These are phyloP conservation scores for Aspergillus terreus DNA, from an alignment of 2,329 filamentous ascomycete genomes.

Conservation along the genomic window DNA sequence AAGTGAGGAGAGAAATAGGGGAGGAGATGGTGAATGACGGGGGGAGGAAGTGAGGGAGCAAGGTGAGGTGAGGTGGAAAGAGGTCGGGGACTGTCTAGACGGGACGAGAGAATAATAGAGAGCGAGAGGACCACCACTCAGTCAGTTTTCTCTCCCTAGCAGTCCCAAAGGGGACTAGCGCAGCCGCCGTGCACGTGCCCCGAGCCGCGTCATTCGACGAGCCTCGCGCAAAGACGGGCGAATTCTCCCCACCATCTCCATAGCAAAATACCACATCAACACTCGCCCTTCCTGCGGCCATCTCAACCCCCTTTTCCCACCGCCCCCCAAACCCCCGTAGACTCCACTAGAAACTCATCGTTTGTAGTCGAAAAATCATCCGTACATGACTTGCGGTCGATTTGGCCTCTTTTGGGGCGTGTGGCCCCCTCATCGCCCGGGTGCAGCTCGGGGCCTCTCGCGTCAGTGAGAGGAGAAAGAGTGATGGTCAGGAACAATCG, in stretches of 20 bases:
- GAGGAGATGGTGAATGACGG: not conserved
- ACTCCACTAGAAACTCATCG: not conserved
- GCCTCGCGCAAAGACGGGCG: not conserved
- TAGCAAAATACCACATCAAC: not conserved
- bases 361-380: not conserved
- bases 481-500: slow-evolving; percentile 4
- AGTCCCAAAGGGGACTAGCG: slow-evolving; percentile 6
- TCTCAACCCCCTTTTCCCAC: not conserved
- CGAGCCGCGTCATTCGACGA: slow-evolving; percentile 4
- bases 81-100: not conserved
- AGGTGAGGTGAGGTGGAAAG: not conserved
- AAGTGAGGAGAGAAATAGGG: not conserved
- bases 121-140: not conserved
- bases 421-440: no score
- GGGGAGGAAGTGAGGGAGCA: not conserved
- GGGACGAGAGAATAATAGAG: not conserved
- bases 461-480: slow-evolving; percentile 2
- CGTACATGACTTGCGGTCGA: not conserved
- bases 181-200: slow-evolving; percentile 3
- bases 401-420: not conserved
- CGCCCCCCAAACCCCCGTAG: not conserved
- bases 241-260: not conserved
- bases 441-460: no score
- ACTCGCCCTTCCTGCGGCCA: not conserved
- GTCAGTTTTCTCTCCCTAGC: slow-evolving; percentile 3